phyloP scores from a whole-genome alignment of 1,284 basidiomycete genomes.

The Marasmius fiardii region DNA sequence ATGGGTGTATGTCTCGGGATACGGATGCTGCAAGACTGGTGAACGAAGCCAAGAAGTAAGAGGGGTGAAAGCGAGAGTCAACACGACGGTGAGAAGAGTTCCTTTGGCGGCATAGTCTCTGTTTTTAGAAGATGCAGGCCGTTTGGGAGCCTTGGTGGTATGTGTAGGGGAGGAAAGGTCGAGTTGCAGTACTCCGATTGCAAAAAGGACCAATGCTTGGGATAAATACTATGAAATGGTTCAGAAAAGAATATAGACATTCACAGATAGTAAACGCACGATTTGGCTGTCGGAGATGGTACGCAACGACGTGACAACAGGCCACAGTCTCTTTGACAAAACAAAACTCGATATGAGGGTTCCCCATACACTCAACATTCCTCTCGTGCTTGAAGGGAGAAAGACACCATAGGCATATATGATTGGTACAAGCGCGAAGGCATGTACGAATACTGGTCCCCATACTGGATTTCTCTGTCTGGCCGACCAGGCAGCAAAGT shows the following conservation, averaged over 20 bases:
- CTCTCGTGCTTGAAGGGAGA: slow-evolving; percentile 14
- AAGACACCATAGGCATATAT: slow-evolving; percentile 35
- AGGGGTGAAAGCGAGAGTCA: slow-evolving; percentile 29
- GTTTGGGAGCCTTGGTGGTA: background rate
- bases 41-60: slow-evolving; percentile 37
- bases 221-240: background rate
- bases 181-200: background rate
- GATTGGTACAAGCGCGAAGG: slow-evolving; percentile 51
- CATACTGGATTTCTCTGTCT: slow-evolving; percentile 46
- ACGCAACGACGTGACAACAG: slow-evolving; percentile 12
- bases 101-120: slow-evolving; percentile 21
- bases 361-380: slow-evolving; percentile 2
- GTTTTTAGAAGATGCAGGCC: background rate
- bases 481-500: slow-evolving; percentile 54
- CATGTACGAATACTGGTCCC: slow-evolving; percentile 60
- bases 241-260: background rate
- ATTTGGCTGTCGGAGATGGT: slow-evolving; percentile 19
- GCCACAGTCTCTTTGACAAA: slow-evolving; percentile 10
- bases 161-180: background rate
- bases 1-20: slow-evolving; percentile 49
- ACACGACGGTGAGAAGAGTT: slow-evolving; percentile 30
- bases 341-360: background rate
- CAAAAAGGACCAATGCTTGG: background rate
- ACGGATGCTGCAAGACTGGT: slow-evolving; percentile 55
- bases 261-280: slow-evolving; percentile 12